Percentiles rank a stretch among this genome's conserved stretches.
phyloP scores from a whole-genome alignment of 1,284 basidiomycete species.

The Sanghuangporus weigelae region DNA sequence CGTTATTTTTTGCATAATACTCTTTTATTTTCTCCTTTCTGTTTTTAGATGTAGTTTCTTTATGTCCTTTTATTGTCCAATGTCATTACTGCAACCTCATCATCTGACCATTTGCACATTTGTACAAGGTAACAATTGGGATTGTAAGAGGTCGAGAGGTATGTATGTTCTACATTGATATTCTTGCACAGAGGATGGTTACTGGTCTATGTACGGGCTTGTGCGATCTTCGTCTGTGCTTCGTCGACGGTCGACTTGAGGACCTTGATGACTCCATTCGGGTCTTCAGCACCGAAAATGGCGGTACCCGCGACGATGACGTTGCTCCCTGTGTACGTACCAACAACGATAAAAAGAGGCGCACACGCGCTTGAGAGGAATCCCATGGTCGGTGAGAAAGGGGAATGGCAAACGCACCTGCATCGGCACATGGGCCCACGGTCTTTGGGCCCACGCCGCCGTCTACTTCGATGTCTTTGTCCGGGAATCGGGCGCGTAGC shows the following conservation, averaged over 20 bases:
- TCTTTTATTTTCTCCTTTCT: not conserved
- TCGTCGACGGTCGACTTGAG: conserved; percentile 70
- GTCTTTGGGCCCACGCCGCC: conserved; percentile 94
- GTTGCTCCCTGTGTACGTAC: conserved; percentile 69
- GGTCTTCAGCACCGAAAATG: conserved; percentile 80
- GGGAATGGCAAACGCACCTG: conserved; percentile 50
- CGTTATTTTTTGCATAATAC: not conserved
- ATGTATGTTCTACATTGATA: not conserved
- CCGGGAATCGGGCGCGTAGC: conserved; percentile 85
- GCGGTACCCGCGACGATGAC: conserved; percentile 98
- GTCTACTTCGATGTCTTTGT: conserved; percentile 96
- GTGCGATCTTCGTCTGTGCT: conserved; percentile 51
- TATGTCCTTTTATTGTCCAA: not conserved
- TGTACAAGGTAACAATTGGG: not conserved
- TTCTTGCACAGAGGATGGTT: not conserved
- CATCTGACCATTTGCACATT: not conserved
- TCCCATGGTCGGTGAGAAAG: conserved; percentile 4
- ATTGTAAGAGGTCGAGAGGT: not conserved
- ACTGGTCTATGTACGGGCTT: conserved; percentile 2
- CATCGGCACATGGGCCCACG: conserved; percentile 84
- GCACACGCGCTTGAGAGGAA: conserved; percentile 6
- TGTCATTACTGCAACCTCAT: not conserved
- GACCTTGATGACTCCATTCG: conserved; percentile 71
- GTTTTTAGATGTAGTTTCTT: conserved; percentile 12
- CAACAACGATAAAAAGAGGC: not conserved